These are phyloP conservation scores for Jaapia argillacea DNA, from an alignment of 768 basidiomycete genomes.

Conservation along the genomic window DNA sequence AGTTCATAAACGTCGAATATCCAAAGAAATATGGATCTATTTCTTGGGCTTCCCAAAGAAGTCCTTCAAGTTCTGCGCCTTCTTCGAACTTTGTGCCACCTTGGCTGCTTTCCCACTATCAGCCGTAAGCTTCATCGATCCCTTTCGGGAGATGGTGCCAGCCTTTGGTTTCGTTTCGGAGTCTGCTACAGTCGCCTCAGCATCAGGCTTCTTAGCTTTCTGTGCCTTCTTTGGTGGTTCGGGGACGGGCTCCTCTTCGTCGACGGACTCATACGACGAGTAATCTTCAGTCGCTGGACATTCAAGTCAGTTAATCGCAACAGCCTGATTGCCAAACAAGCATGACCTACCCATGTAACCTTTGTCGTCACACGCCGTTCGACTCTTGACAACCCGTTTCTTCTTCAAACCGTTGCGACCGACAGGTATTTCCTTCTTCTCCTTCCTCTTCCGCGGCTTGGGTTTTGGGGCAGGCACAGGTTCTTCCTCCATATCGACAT, in stretches of 20 bases:
- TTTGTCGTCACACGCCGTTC: conserved; percentile 45
- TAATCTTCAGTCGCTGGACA: conserved; percentile 57
- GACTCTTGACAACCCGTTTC: conserved; percentile 49
- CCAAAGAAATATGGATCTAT: too few relatives aligned
- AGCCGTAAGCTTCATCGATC: not conserved
- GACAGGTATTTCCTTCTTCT: conserved; percentile 59
- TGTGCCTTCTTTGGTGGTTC: not conserved
- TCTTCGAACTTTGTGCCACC: too few relatives aligned
- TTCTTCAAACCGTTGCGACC: conserved; percentile 75
- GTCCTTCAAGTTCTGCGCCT: too few relatives aligned
- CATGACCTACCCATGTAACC: conserved; percentile 54
- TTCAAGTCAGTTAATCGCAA: not conserved
- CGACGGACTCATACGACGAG: conserved; percentile 72
- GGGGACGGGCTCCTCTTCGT: conserved; percentile 37
- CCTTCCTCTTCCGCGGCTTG: conserved; percentile 27
- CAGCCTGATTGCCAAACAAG: not conserved
- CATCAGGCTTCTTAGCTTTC: not conserved
- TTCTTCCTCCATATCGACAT: conserved; percentile 28
- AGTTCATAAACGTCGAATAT: too few relatives aligned
- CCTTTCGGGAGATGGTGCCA: not conserved
- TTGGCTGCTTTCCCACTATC: not conserved
- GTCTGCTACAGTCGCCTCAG: not conserved
- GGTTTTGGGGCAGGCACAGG: conserved; percentile 9
- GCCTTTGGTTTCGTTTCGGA: not conserved
- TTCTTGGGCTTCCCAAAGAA: too few relatives aligned